These are phyloP conservation scores for Rhexocercosporidium sp. DNA, from an alignment of 2,329 filamentous ascomycete species.

Conservation along the genomic window DNA sequence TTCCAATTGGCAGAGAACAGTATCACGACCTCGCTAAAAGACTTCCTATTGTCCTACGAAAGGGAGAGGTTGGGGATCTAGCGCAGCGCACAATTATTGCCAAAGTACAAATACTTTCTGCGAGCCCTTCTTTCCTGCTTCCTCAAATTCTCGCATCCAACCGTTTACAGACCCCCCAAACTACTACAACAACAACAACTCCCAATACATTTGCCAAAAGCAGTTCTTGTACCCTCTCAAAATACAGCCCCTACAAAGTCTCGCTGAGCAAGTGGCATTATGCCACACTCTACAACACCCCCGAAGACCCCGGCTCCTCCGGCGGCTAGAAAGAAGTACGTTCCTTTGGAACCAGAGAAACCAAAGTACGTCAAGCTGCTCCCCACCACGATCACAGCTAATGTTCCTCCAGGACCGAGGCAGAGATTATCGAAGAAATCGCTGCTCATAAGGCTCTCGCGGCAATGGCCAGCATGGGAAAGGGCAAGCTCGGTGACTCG, in stretches of 20 bases:
- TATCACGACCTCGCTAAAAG: neutral
- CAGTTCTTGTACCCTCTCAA: neutral
- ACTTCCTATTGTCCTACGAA: slow-evolving; percentile 7
- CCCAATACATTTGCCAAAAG: neutral
- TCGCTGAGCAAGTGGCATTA: neutral
- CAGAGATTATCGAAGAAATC: neutral
- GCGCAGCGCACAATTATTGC: neutral
- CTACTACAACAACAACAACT: neutral
- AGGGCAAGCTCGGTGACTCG: neutral
- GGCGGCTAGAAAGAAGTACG: neutral
- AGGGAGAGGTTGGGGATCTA: neutral
- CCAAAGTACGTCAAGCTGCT: neutral
- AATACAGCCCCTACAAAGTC: neutral
- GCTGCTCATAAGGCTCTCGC: neutral
- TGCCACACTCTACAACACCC: neutral
- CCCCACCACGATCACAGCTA: neutral
- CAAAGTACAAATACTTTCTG: neutral
- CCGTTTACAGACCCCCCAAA: neutral
- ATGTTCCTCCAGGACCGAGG: neutral
- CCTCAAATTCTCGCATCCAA: neutral
- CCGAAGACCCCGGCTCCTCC: neutral
- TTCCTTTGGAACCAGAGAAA: neutral
- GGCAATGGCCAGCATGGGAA: neutral
- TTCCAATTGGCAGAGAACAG: neutral
- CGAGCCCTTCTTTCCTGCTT: neutral